These are phyloP conservation scores for Themeda triandra DNA, from an alignment of 176 grass and related monocot genomes.

Conservation along the genomic window DNA sequence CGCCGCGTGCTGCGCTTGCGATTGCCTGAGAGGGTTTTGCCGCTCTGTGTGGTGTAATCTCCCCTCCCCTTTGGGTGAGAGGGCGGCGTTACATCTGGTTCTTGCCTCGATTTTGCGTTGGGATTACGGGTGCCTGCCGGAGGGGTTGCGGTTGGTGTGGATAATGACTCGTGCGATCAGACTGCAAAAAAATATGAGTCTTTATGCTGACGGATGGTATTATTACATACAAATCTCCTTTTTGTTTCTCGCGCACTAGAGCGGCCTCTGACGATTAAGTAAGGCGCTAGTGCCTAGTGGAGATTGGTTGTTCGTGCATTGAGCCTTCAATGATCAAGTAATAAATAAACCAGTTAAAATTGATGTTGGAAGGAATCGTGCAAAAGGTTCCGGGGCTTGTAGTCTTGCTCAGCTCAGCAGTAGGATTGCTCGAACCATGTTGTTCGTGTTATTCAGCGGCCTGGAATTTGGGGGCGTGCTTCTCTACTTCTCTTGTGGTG, in stretches of 20 bases:
- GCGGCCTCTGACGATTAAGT: not conserved
- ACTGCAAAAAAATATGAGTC: not conserved
- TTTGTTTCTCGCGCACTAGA: not conserved
- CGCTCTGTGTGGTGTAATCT: not conserved
- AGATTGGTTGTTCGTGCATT: not conserved
- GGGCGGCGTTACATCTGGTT: too few relatives aligned
- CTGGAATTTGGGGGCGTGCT: not conserved
- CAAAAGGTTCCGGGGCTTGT: not conserved
- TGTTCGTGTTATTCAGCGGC: not conserved
- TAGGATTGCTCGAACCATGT: not conserved
- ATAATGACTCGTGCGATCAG: not conserved
- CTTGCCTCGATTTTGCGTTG: not conserved
- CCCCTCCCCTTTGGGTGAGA: too few relatives aligned
- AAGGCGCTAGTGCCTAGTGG: not conserved
- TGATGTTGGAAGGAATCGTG: not conserved
- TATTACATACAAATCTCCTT: not conserved
- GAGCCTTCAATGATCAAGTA: not conserved
- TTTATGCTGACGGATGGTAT: not conserved
- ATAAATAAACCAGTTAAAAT: not conserved
- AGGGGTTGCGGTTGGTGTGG: not conserved
- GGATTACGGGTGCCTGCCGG: not conserved
- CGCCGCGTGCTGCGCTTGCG: not conserved
- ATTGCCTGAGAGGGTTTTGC: not conserved
- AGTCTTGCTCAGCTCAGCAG: not conserved
- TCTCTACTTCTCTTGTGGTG: not conserved